These are phyloP conservation scores for Boletus fagicola DNA, from an alignment of 768 basidiomycete species.

Conservation along the genomic window DNA sequence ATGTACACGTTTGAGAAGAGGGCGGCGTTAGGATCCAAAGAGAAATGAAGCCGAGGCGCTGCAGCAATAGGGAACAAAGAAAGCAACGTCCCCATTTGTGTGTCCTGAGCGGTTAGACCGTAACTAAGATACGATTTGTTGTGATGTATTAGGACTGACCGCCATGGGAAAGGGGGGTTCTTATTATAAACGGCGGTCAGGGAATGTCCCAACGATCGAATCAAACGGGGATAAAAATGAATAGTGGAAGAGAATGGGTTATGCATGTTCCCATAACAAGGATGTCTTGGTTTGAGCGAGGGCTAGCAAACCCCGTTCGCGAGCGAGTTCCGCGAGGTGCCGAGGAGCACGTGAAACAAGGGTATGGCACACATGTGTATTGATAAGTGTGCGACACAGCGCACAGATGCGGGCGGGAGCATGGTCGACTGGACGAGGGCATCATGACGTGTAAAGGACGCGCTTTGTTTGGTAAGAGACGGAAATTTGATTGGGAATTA, in stretches of 20 bases:
- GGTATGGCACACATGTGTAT: background rate
- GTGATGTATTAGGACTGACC: conserved; percentile 9
- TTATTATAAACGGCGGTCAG: conserved; percentile 13
- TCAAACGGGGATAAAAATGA: conserved; percentile 20
- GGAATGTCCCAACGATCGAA: conserved; percentile 10
- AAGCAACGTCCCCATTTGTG: conserved; percentile 1
- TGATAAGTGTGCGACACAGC: background rate
- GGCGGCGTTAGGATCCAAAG: conserved; percentile 11
- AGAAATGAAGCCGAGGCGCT: conserved; percentile 7
- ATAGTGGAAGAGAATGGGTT: conserved; percentile 11
- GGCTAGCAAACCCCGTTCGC: conserved; percentile 13
- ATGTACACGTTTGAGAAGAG: conserved; percentile 11
- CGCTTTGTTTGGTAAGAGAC: conserved; percentile 19
- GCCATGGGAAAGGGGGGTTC: conserved; percentile 24
- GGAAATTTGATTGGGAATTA: conserved; percentile 31
- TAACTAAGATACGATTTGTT: conserved; percentile 25
- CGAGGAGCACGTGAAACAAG: conserved; percentile 27
- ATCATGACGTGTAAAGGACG: conserved; percentile 23
- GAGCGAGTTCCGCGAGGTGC: conserved; percentile 15
- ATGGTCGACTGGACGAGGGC: conserved; percentile 1
- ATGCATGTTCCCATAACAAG: conserved; percentile 13
- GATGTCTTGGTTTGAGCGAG: conserved; percentile 6
- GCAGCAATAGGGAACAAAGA: background rate
- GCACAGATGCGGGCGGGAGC: conserved; percentile 5
- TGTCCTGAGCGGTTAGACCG: conserved; percentile 12